Base-by-base conservation (phyloP, 75 land plant species). In the Picea glauca region DNA sequence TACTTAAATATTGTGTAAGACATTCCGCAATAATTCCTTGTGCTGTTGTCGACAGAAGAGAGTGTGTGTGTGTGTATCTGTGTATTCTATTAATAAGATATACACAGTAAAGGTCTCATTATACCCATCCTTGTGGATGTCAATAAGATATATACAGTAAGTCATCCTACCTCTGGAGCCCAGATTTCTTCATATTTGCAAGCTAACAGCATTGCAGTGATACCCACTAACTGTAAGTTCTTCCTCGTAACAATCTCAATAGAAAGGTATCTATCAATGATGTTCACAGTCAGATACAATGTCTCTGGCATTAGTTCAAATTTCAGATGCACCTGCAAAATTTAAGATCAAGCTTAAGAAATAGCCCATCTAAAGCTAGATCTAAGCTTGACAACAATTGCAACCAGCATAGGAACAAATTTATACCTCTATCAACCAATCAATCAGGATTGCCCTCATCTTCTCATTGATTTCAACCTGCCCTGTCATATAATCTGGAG, bases 361-460 rank as follows among this genome's bases (percentile, higher is more conserved):
- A 32, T 73, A 18, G 26, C 40, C 9, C n/a, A 32, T 7, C n/a
- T 31, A 35, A 23, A 73, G n/a, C n/a, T 18, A 32, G 32, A 73
- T 32, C 56, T 50, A 50, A 9, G 56, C 11, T 73, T 26, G 30
- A 63, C 9, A 18, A 32, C n/a, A 20, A 73, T 13, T 26, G 8
- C 13, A 18, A 50, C 56, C 56, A 50, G 56, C 56, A 9, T 50
- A 73, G 33, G 32, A 9, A 72, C 9, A 18, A 32, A 35, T 76
- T 17, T 6, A 31, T 56, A 93, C 96, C 96, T 94, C 98, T 54
- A 94, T 93, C 9, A 94, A 84, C 98, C 98, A 94, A 59, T 94
- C 98, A n/a, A 94, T 81, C 21, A 94, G 87, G 57, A 94, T 91
- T 1, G 88, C 96, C 76, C 98, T 85, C 98, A 94, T 94, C 70